Evolutionary conservation across 1,139 yeast genomes (phyloP), one percentile per base, ranked within the genome.

Genomic region (Pichia inconspicua): DNA sequence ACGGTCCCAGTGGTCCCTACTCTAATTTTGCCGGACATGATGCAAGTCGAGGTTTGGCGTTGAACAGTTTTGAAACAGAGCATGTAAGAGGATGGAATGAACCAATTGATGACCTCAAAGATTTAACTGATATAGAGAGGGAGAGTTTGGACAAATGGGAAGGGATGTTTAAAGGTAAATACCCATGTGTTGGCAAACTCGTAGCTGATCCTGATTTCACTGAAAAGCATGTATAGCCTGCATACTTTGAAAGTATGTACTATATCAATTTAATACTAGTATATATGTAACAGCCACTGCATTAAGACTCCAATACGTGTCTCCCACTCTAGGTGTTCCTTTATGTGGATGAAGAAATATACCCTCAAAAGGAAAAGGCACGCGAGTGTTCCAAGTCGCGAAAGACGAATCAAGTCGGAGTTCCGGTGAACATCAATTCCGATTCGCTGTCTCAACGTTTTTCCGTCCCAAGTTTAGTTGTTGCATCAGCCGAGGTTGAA

Each of bases 1-100:
- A 94, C 63, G 98, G 98, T 0, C 98, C 98, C 4, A 89, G 94
- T 25, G 97, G 97, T 0, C 96, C 97, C 0, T 92, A 92, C 66
- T 83, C 85, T 49, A 89, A 88, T 63, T 92, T 92, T 72, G 97
- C 97, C 1, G 98, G 98, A 4, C 84, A 88, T 57, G 98, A 92
- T 67, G 97, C 98, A 2, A 84, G 95, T 2, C 72, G 98, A 55
- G 98, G 98, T 0, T 75, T 92, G 53, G 97, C 97, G 1, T 73
- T 78, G 60, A 92, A 90, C 66, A 85, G 96, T 34, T 92, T 92
- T 68, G 97, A 92, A 46, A 22, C 47, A 47, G 67, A 67, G 2
- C 70, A 74, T 48, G 71, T 84, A 41, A 79, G 76, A 42, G 73
- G 77, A 14, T 69, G 82, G 63, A 82, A 78, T 52, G 70, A 80